A percentile compares a stretch with the other conserved stretches of the same genome.
phyloP scores from a whole-genome alignment of 2,329 filamentous ascomycete genomes.

The Beauveria sp. region DNA sequence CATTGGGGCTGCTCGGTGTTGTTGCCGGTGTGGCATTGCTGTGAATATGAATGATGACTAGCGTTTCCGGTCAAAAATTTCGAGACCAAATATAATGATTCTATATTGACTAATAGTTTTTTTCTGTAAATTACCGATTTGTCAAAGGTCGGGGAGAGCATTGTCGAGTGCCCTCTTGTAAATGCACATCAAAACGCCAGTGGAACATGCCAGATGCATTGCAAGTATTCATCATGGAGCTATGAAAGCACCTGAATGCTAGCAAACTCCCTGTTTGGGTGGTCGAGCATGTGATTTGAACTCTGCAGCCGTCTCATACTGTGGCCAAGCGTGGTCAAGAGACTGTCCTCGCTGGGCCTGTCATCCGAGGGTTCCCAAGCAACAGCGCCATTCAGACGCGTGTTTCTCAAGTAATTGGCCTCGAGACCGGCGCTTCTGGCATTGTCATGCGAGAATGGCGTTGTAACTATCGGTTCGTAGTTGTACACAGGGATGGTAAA shows the following conservation, averaged over 20 bases:
- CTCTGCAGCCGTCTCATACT: constrained; percentile 40
- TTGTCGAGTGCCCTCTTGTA: background rate
- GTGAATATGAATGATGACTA: background rate
- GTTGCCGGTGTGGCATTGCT: background rate
- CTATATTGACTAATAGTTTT: background rate
- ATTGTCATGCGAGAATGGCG: no score
- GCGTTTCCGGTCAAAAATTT: background rate
- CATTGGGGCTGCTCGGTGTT: background rate
- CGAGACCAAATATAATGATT: background rate
- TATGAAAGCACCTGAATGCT: constrained; percentile 36
- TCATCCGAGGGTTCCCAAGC: no score
- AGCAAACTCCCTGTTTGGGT: constrained; percentile 48
- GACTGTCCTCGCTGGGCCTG: no score
- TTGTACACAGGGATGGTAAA: constrained; percentile 41
- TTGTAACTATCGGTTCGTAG: no score
- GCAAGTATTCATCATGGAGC: no score
- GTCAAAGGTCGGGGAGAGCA: background rate
- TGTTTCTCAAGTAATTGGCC: no score
- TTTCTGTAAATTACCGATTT: background rate
- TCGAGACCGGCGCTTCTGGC: no score
- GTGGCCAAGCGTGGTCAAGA: no score
- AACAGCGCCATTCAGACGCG: no score
- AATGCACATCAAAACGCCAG: background rate
- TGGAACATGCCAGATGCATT: background rate
- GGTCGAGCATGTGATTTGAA: constrained; percentile 44